Base-by-base conservation (phyloP, 768 basidiomycete genomes). In the Dacryopinax primogenitus region DNA sequence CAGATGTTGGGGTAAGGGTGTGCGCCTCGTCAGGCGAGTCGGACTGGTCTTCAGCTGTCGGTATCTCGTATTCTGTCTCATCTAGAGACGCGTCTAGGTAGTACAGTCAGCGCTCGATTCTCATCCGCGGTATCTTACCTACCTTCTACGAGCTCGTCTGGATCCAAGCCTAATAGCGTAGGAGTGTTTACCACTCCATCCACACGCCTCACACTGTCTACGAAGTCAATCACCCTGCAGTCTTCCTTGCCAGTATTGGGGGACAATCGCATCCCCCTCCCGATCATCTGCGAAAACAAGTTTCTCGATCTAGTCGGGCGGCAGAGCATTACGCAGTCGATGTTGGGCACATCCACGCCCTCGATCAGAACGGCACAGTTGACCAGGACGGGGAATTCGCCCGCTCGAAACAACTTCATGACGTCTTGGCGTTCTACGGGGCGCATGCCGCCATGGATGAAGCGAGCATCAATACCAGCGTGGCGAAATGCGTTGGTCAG, bases 341-440 rank as follows among this genome's bases (percentile, higher is more conserved):
- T 88, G 66, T 90, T 90, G 1, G 94, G 94, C 63, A 97, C 91
- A 77, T 98, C 94, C 21, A 92, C 84, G 2, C 93, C 93, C 77
- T 96, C 93, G 0, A 92, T 95, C 68, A 96, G 78, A 61, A 96
- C 88, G 23, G 91, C 91, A 71, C 93, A 97, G 71, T 97, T 97
- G 51, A 97, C 75, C 30, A 98, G 78, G 1, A 98, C 89, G 12
- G 92, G 91, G 71, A 85, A 96, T 63, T 81, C 72, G 6, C 89
- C 87, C 6, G 77, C 76, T 71, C 80, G 84, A 74, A 97, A 98
- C 1, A 77, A 79, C 2, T 77, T 72, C 2, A 97, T 75, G 1
- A 92, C 76, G 1, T 79, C 78, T 67, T 80, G 82, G 12, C 94
- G 83, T 67, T 90, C 85, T 2, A 71, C 69, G 1, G 77, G 72